Evolutionary conservation across 306 rosid genomes (phyloP), one percentile per base, ranked within the genome.

Genomic region (Quercus suber): DNA sequence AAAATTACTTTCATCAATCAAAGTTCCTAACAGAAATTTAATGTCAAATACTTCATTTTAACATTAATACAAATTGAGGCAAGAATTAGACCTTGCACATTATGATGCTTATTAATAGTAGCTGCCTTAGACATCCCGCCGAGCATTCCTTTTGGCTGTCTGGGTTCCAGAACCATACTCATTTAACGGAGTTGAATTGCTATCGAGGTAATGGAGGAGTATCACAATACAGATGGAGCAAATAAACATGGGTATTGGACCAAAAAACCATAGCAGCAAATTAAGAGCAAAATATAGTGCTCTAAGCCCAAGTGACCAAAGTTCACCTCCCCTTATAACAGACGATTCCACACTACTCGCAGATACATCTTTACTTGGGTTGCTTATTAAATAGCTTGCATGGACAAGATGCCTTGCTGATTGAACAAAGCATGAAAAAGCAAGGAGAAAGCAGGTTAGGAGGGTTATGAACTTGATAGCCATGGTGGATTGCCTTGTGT

Each of bases 201-300:
- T 71, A 73, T 93, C 98, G 71, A 88, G 86, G 73, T 61, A 57
- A 78, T 86, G 82, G 51, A 93, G 89, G 12, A 83, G 5, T 7
- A 76, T 1, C 30, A 93, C 98, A 84, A 87, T 76, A 69, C 69
- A 20, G 13, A 89, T 4, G 9, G 94, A 88, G 76, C 90, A 89
- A 78, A 77, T 33, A 72, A 91, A 89, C 97, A 88, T 91, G 2
- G 98, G 97, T 17, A 93, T 93, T 17, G 98, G 97, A 25, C 98
- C 97, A 56, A 93, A 93, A 81, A 93, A 87, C 98, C 98, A 93
- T 4, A 91, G 92, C 69, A 93, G 21, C 78, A 93, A 65, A 67
- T 84, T 77, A 0, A 91, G 88, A 45, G 98, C 97, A 79, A 93
- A 91, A 76, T 91, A 91, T 5, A 91, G 87, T 0, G 98, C 88